These are phyloP conservation scores for Cercospora janseana DNA, from an alignment of 2,329 filamentous ascomycete species.

Conservation along the genomic window DNA sequence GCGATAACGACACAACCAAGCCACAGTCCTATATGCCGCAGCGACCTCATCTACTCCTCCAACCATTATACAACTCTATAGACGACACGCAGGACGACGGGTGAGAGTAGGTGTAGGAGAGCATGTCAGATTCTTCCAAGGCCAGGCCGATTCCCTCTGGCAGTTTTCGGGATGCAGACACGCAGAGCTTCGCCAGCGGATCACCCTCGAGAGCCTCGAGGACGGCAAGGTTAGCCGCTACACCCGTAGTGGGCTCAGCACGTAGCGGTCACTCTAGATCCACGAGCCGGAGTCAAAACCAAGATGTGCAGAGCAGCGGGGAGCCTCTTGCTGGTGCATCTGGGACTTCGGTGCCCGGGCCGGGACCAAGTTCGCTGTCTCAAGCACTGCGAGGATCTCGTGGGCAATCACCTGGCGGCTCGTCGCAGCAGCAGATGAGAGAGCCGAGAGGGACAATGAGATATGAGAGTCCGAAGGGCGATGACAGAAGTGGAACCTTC, in stretches of 20 bases:
- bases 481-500: conserved; percentile 74
- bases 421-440: conserved; percentile 55
- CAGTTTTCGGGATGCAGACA: conserved; percentile 22
- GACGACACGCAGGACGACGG: no score
- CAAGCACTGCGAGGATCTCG: conserved; percentile 77
- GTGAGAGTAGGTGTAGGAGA: not conserved
- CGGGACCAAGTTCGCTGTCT: conserved; percentile 82
- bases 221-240: conserved; percentile 34
- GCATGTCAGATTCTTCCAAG: conserved; percentile 19
- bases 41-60: not conserved
- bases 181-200: conserved; percentile 23
- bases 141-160: conserved; percentile 26
- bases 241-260: conserved; percentile 30
- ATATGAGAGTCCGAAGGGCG: conserved; percentile 46
- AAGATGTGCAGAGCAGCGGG: conserved; percentile 54
- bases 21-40: not conserved
- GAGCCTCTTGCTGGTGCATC: conserved; percentile 62
- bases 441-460: conserved; percentile 51
- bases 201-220: conserved; percentile 49
- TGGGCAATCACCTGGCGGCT: conserved; percentile 66
- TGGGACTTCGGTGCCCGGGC: conserved; percentile 63
- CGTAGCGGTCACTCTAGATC: conserved; percentile 24
- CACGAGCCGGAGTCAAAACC: conserved; percentile 26
- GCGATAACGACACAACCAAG: conserved; percentile 5
- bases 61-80: not conserved